Percentiles rank a stretch among this genome's conserved stretches.
phyloP scores from a whole-genome alignment of 2,329 filamentous ascomycete genomes.

The Phaeophleospora eucalypticola region DNA sequence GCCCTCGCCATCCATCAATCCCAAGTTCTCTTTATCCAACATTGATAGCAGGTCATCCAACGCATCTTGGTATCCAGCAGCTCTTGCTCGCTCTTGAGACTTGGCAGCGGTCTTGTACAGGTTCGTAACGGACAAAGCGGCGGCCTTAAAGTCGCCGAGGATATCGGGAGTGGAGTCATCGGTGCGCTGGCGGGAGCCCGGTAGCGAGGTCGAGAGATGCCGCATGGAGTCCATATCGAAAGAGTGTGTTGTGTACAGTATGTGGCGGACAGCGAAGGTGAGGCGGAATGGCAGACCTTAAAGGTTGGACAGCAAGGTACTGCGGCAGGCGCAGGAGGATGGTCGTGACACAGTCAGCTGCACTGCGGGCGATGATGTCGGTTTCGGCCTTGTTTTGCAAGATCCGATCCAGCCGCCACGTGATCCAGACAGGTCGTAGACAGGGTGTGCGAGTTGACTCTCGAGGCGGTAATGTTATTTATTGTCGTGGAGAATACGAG shows the following conservation, averaged over 20 bases:
- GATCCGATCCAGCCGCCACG: no score
- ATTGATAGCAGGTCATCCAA: conserved; percentile 84
- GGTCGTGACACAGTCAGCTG: conserved; percentile 3
- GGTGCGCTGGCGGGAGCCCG: conserved; percentile 38
- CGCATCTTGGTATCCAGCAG: conserved; percentile 88
- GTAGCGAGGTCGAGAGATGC: conserved; percentile 59
- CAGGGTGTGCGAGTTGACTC: no score
- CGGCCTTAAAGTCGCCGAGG: conserved; percentile 84
- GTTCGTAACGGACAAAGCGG: conserved; percentile 89
- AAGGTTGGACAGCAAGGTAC: conserved; percentile 7
- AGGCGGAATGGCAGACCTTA: neutral
- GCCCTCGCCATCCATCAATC: conserved; percentile 73
- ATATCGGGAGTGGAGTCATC: conserved; percentile 46
- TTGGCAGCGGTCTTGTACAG: conserved; percentile 88
- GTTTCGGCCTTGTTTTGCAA: neutral
- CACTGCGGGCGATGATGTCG: neutral
- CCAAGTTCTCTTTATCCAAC: conserved; percentile 76
- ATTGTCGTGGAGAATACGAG: no score
- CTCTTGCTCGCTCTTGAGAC: conserved; percentile 69
- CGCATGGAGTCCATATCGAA: conserved; percentile 60
- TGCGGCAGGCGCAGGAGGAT: neutral
- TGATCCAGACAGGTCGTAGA: no score
- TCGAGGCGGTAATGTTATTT: no score
- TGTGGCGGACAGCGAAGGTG: neutral
- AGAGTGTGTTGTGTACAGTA: conserved; percentile 1